Evolutionary conservation across 129 eudicot genomes (phyloP).

Genomic region (Dittrichia graveolens): DNA sequence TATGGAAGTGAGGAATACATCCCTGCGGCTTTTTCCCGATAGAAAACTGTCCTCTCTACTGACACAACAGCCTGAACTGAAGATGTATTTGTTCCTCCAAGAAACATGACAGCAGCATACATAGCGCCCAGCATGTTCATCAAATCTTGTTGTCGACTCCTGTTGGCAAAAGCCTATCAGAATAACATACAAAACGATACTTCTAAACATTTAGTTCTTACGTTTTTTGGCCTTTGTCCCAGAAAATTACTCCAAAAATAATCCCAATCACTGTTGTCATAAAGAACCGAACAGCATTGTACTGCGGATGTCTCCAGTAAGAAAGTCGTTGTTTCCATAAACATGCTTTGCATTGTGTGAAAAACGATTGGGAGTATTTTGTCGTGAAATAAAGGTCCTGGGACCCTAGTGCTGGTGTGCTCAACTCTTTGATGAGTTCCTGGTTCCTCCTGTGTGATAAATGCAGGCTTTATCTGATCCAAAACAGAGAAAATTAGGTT

Average conservation of each 20-base stretch:
- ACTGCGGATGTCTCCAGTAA: slow-evolving; percentile 62
- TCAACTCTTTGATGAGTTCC: slow-evolving; percentile 48
- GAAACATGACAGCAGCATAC: slow-evolving; percentile 60
- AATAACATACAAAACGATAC: not conserved
- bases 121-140: slow-evolving; percentile 51
- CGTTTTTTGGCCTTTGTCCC: slow-evolving; percentile 62
- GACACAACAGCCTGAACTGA: slow-evolving; percentile 52
- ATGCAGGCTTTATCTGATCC: not conserved
- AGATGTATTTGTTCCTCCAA: slow-evolving; percentile 59
- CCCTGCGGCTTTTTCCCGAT: slow-evolving; percentile 65
- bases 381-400: slow-evolving; percentile 54
- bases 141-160: slow-evolving; percentile 56
- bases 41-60: slow-evolving; percentile 52
- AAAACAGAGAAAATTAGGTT: not conserved
- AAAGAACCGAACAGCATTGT: slow-evolving; percentile 45
- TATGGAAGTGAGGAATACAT: slow-evolving; percentile 65
- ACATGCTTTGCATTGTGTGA: slow-evolving; percentile 51
- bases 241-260: slow-evolving; percentile 54
- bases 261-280: slow-evolving; percentile 44
- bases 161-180: slow-evolving; percentile 19
- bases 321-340: slow-evolving; percentile 62
- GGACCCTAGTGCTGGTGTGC: slow-evolving; percentile 45
- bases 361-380: slow-evolving; percentile 48
- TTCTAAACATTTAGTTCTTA: slow-evolving; percentile 24
- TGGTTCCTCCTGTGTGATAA: slow-evolving; percentile 46